Evolutionary conservation across 106 monocot species (phyloP), one percentile per base, ranked within the genome.

Genomic region (Dendrobium nobile): DNA sequence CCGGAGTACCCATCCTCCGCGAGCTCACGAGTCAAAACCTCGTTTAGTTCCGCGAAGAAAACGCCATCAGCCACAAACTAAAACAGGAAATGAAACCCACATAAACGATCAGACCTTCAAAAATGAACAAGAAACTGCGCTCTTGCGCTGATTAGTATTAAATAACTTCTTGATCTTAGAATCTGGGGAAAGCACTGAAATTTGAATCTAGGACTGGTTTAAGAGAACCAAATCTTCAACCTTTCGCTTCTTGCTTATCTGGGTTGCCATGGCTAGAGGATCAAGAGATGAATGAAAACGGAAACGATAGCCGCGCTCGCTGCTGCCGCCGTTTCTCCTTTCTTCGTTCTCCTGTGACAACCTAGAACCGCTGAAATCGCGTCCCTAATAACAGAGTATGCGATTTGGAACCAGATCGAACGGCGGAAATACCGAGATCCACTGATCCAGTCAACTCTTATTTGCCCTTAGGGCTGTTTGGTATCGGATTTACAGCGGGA

Each of bases 1-100:
- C 83, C 83, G 73, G 83, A 83, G 73, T 83, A 79, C 1, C 83
- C 78, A 44, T 83, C 83, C 59, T 83, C 79, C 24, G 83, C 83
- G 1, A 83, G 74, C 56, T 83, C 83, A 9, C 83, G 67, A 0
- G 83, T 83, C 9, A 83, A 73, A 2, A 83, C 78, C 22, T 83
- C 83, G 73, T 83, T 79, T 19, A 78, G 59, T n/a, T 83, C 83
- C 16, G 83, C 83, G 77, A 79, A 79, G 58, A 83, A 83, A 47
- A 83, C 83, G 22, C 78, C 83, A 45, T 79, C 83, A 17, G 83
- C 83, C 15, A 83, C 83, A 27, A 83, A 78, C 67, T 51, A 83
- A 82, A 70, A 87, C 8, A 2, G 41, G 54, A 56, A 73, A 16
- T 64, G 2, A 44, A 41, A 9, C 41, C 19, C 74, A 44, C 8